Conservation (phyloP, 2,329 filamentous ascomycete species). For the Teratosphaeriaceae sp. region DNA sequence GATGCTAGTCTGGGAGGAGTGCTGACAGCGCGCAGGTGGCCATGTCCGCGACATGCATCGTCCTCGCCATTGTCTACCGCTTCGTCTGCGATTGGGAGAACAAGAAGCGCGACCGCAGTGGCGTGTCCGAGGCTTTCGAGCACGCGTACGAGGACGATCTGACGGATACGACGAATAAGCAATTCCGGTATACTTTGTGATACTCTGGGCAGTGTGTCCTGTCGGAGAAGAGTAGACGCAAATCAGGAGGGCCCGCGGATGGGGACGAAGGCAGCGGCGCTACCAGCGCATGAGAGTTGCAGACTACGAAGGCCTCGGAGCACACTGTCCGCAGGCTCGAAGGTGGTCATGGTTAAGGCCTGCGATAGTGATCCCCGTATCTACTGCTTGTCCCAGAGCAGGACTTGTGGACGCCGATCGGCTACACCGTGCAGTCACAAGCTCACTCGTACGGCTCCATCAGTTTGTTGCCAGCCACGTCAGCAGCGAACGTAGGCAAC, state of each 20-base stretch:
- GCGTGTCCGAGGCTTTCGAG: constrained; percentile 43
- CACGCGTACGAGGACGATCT: constrained; percentile 44
- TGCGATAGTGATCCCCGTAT: too few relatives aligned
- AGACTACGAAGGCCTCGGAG: not conserved
- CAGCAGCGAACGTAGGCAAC: constrained; percentile 20
- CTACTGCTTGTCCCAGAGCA: too few relatives aligned
- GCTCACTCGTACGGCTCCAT: constrained; percentile 23
- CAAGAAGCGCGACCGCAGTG: constrained; percentile 36
- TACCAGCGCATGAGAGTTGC: too few relatives aligned
- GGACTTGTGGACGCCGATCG: too few relatives aligned
- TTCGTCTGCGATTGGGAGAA: constrained; percentile 41
- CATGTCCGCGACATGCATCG: constrained; percentile 27
- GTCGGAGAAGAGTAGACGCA: too few relatives aligned
- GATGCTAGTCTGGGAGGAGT: not conserved
- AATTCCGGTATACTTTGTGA: constrained; percentile 5
- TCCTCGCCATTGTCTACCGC: constrained; percentile 40
- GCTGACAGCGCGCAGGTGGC: constrained; percentile 10
- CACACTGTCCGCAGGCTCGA: too few relatives aligned
- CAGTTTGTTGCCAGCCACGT: constrained; percentile 20
- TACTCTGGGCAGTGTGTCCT: too few relatives aligned
- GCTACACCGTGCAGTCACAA: too few relatives aligned
- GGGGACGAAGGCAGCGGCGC: too few relatives aligned
- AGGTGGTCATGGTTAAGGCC: too few relatives aligned
- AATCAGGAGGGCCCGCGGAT: not conserved
- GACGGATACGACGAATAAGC: constrained; percentile 5